These are phyloP conservation scores for Apodospora peruviana DNA, from an alignment of 495 filamentous ascomycete species.

Conservation along the genomic window DNA sequence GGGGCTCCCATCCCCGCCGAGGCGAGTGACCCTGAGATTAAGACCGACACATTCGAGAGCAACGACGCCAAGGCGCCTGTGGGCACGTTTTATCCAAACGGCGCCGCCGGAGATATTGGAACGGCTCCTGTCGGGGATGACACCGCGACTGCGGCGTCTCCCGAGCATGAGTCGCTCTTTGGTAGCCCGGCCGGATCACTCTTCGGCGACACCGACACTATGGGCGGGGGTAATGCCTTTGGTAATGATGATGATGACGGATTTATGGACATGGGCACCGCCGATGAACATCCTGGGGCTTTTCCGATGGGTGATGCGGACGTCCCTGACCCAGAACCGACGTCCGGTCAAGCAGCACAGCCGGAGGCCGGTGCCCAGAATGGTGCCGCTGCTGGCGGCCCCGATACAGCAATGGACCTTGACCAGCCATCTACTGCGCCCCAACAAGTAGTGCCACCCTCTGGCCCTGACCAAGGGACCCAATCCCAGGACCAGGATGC, in stretches of 20 bases:
- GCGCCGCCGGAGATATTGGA: constrained; percentile 15
- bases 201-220: constrained; percentile 55
- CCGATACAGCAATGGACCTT: constrained; percentile 17
- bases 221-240: constrained; percentile 43
- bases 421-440: constrained; percentile 10
- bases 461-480: constrained; percentile 10
- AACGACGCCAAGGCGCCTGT: constrained; percentile 41
- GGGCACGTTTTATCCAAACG: constrained; percentile 41
- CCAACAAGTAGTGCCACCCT: constrained; percentile 1
- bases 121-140: neutral
- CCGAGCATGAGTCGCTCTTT: constrained; percentile 70
- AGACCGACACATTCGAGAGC: constrained; percentile 62
- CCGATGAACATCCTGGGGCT: constrained; percentile 44
- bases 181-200: constrained; percentile 50
- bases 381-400: neutral
- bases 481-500: constrained; percentile 11
- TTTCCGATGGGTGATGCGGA: constrained; percentile 30
- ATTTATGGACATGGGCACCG: constrained; percentile 65
- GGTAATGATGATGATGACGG: constrained; percentile 76
- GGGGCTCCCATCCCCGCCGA: constrained; percentile 68
- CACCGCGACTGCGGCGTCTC: constrained; percentile 50
- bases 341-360: neutral
- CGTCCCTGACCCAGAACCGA: constrained; percentile 5
- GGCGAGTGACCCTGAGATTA: constrained; percentile 49
- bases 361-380: neutral